Percentiles rank a stretch among this genome's conserved stretches.
These are phyloP conservation scores for Punica granatum DNA, from an alignment of 345 rosid species.

Conservation along the genomic window DNA sequence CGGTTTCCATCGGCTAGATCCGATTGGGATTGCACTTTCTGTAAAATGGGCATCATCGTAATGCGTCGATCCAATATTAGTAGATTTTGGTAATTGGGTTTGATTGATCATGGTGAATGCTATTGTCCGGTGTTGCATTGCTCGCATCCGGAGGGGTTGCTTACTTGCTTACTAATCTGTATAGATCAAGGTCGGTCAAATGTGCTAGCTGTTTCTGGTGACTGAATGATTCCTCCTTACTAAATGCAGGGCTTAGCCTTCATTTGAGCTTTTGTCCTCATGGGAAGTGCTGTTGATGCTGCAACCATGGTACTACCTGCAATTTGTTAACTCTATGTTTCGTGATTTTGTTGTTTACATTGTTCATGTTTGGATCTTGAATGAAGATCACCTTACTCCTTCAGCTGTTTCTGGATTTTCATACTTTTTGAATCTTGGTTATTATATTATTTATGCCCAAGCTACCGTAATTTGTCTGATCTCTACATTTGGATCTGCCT, in stretches of 20 bases:
- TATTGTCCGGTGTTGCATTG: too few relatives aligned
- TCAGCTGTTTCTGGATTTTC: too few relatives aligned
- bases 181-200: neutral
- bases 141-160: too few relatives aligned
- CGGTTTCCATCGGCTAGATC: neutral
- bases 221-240: neutral
- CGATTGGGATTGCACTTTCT: neutral
- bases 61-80: conserved; percentile 4
- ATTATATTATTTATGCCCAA: too few relatives aligned
- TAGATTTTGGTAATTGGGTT: conserved; percentile 5
- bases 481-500: too few relatives aligned
- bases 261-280: conserved; percentile 19
- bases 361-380: neutral
- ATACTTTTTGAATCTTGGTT: too few relatives aligned
- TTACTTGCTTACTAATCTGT: too few relatives aligned
- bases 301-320: conserved; percentile 31
- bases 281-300: conserved; percentile 47
- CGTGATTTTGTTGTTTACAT: neutral
- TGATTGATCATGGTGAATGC: conserved; percentile 13
- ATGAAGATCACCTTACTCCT: too few relatives aligned
- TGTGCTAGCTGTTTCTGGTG: neutral
- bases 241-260: neutral
- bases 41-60: neutral
- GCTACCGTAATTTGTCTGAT: too few relatives aligned
- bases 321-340: neutral